Evolutionary conservation across 2,329 filamentous ascomycete genomes (phyloP), one percentile per base, ranked within the genome.

Genomic region (Lithohypha guttulata): DNA sequence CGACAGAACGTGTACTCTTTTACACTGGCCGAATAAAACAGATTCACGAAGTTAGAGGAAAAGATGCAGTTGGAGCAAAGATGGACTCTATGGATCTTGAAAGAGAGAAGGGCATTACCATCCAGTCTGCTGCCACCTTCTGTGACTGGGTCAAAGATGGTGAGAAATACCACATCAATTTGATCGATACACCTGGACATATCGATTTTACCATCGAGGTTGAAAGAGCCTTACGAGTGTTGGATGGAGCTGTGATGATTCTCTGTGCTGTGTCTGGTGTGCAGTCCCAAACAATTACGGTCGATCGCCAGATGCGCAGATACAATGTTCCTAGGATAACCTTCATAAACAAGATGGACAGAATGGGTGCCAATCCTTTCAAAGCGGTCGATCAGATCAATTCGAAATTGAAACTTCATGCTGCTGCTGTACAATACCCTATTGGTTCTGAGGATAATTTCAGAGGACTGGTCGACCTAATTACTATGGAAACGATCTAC

Each of bases 51-150:
- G 91, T 98, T 29, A 77, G 91, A 56, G 86, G 86, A 43, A 87
- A 89, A 58, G 91, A 98, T 71, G 77, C 83, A 23, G 86, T 95
- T 27, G 91, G 91, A 49, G 91, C 91, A 45, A 98, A 98, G 70
- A 98, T 98, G 91, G 91, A 98, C 69, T 95, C 87, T 18, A 98
- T 98, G 91, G 91, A 98, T 53, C 71, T 98, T 51, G 91, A 98
- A 66, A 75, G 91, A 63, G 91, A 96, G 62, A 94, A 95, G 69
- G 91, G 91, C 55, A 98, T 98, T 60, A 98, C 91, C 42, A 98
- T 98, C 56, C 89, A 98, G 63, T 96, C 89, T 51, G 91, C 91
- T 8, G 91, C 91, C 17, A 98, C 91, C 1, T 98, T 94, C 61
- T 93, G 85, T 62, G 87, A 98, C 64, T 98, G 91, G 91, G 67